Percentiles rank a stretch among this genome's conserved stretches.
phyloP scores from a whole-genome alignment of 108 stramenopile genomes.

The Cyclotella sp. region DNA sequence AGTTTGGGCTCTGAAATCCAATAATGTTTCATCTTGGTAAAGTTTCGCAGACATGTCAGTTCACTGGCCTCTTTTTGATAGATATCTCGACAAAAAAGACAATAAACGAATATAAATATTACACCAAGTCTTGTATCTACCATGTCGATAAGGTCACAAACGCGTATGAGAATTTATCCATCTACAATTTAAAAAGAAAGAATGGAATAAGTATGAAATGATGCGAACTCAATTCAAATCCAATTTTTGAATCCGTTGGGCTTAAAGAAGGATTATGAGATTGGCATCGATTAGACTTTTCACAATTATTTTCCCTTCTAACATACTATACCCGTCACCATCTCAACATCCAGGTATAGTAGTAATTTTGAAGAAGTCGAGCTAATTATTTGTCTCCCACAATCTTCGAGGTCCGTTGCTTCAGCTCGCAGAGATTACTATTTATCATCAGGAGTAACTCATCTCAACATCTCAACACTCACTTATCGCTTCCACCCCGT shows the following conservation, averaged over 20 bases:
- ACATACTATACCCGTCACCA: no score
- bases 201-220: not conserved
- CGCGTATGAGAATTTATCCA: not conserved
- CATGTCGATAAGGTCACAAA: no score
- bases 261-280: not conserved
- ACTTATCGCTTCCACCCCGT: not conserved
- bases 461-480: not conserved
- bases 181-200: not conserved
- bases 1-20: no score
- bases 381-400: not conserved
- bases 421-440: no score
- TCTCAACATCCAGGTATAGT: no score
- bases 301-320: not conserved
- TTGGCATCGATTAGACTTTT: not conserved
- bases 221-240: not conserved
- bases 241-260: constrained; percentile 3
- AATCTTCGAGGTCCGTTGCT: no score
- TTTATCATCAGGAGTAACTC: not conserved
- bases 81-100: no score
- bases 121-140: no score
- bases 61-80: no score
- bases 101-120: no score
- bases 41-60: no score
- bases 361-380: not conserved
- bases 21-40: no score